Evolutionary conservation across 1,139 yeast genomes (phyloP), one percentile per base, ranked within the genome.

Genomic region (Suhomyces choctaworum): DNA sequence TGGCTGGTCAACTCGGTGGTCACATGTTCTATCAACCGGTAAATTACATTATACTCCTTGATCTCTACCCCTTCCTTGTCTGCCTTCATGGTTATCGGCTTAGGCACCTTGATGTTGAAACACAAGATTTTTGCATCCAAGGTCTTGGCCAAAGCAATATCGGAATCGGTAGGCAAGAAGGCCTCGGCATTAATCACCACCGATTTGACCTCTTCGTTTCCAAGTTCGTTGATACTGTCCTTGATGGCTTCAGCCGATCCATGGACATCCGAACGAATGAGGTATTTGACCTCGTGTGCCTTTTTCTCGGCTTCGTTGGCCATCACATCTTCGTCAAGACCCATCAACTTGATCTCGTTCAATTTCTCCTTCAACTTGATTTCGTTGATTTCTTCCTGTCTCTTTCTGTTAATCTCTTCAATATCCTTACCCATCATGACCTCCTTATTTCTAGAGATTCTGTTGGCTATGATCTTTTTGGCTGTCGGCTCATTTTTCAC

Each of bases 231-330:
- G 32, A 94, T 78, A 48, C 94, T 81, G 54, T 90, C 97, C 25
- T 70, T 75, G 36, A 70, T 69, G 8, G 82, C 82, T 50, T 77
- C 82, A 0, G 80, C 79, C 1, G 81, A 76, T 1, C 82, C 82
- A 51, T 83, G 82, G 1, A 92, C 97, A 60, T 94, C 99, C 0
- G 96, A 84, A 54, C 87, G 88, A 32, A 94, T 70, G 26, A 92
- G 82, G 46, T 82, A 87, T 22, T 78, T 76, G 13, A 82, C 70
- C 10, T 48, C 50, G 25, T 50, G 52, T 10, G 58, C 48, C 12
- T 60, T 44, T 5, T 50, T 54, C 7, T 46, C 50, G 3, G 49
- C 56, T 20, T 60, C 72, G 2, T 64, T 67, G 11, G 56, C 60
- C 42, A 54, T 56, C 37, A 69, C 71, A 26, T 63, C 66, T 16